Percentiles rank a stretch among this genome's conserved stretches.
phyloP scores from a whole-genome alignment of 169 alveolate genomes.

The Ichthyophthirius multifiliis region DNA sequence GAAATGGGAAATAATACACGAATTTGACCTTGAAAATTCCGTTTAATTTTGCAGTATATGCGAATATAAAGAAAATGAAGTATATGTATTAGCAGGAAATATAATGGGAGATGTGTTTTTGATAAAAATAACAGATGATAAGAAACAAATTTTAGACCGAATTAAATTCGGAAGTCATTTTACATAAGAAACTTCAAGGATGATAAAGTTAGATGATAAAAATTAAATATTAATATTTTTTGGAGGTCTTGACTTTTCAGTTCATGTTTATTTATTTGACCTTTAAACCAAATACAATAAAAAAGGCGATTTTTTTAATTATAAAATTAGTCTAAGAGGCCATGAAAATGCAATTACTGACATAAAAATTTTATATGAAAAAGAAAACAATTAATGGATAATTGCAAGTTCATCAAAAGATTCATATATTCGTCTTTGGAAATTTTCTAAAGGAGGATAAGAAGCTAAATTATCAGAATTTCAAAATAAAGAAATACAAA shows the following conservation, averaged over 20 bases:
- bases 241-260: constrained; percentile 43
- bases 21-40: not conserved
- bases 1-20: not conserved
- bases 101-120: not conserved
- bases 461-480: not conserved
- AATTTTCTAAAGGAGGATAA: constrained; percentile 14
- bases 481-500: constrained; percentile 22
- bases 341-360: constrained; percentile 56
- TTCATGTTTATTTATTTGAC: constrained; percentile 32
- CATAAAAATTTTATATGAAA: constrained; percentile 24
- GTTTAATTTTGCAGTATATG: not conserved
- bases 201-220: constrained; percentile 24
- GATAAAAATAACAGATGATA: not conserved
- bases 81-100: not conserved
- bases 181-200: constrained; percentile 38
- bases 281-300: constrained; percentile 14
- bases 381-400: constrained; percentile 16
- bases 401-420: constrained; percentile 56
- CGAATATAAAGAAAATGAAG: not conserved
- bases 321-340: constrained; percentile 38
- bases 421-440: constrained; percentile 48
- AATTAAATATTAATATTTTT: constrained; percentile 31
- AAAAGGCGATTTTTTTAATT: constrained; percentile 6
- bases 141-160: not conserved
- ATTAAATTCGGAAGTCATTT: constrained; percentile 31